Percentiles rank a stretch among this genome's conserved stretches.
Evolutionary conservation across 768 basidiomycete species (phyloP).

Genomic region (Macrocybe gigantea): DNA sequence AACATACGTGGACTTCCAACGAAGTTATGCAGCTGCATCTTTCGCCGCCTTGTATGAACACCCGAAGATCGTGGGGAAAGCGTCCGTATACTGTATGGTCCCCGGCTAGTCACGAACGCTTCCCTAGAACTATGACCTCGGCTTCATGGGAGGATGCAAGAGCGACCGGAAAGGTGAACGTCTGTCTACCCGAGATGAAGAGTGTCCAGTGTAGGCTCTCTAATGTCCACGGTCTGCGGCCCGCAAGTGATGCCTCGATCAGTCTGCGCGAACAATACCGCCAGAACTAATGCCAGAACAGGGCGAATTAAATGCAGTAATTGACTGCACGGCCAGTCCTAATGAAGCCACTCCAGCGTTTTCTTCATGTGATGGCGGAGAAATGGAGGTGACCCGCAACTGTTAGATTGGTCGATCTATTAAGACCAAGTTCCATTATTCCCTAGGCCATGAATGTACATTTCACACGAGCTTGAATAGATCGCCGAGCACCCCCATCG

Average conservation of each 20-base stretch:
- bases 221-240: constrained; percentile 23
- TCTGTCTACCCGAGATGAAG: constrained; percentile 13
- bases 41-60: not conserved
- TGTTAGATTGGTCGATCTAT: too few relatives aligned
- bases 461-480: constrained; percentile 51
- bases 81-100: constrained; percentile 12
- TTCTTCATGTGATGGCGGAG: too few relatives aligned
- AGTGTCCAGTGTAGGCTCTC: constrained; percentile 23
- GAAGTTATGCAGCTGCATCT: not conserved
- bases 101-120: constrained; percentile 23
- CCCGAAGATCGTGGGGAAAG: not conserved
- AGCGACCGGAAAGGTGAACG: constrained; percentile 23
- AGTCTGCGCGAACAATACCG: too few relatives aligned
- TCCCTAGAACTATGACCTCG: constrained; percentile 20
- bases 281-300: too few relatives aligned
- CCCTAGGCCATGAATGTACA: not conserved
- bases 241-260: too few relatives aligned
- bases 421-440: too few relatives aligned
- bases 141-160: constrained; percentile 20
- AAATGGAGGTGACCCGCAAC: too few relatives aligned
- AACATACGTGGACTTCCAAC: too few relatives aligned
- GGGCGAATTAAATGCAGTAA: too few relatives aligned
- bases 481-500: constrained; percentile 95
- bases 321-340: too few relatives aligned
- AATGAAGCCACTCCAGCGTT: too few relatives aligned